Percentiles rank a stretch among this genome's conserved stretches.
Evolutionary conservation across 305 asterid genomes (phyloP).

Genomic region (Withania somnifera): DNA sequence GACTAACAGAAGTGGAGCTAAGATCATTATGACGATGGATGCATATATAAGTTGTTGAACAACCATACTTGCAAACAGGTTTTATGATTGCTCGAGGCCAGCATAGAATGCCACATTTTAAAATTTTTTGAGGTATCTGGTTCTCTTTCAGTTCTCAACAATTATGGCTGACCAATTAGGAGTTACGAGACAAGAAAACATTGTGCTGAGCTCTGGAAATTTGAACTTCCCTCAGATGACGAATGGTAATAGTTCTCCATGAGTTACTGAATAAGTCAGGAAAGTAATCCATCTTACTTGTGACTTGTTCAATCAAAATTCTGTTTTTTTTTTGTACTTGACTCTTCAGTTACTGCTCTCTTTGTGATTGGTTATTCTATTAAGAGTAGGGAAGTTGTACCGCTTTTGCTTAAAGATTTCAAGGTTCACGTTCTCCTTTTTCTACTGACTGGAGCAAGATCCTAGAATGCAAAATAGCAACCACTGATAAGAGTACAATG

Average conservation of each 20-base stretch:
- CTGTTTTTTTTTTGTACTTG: not conserved
- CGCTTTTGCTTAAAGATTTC: not conserved
- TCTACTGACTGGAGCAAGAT: too few relatives aligned
- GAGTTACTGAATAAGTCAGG: not conserved
- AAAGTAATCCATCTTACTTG: not conserved
- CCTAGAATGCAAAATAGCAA: too few relatives aligned
- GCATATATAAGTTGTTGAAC: not conserved
- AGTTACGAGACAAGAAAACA: too few relatives aligned
- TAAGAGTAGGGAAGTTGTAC: not conserved
- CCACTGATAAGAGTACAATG: not conserved
- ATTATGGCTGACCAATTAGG: not conserved
- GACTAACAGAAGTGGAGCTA: constrained; percentile 89
- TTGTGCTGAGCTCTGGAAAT: not conserved
- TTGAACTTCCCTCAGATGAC: not conserved
- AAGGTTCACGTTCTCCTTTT: too few relatives aligned
- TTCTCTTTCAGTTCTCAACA: not conserved
- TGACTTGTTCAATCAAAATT: not conserved
- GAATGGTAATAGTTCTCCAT: not conserved
- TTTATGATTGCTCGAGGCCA: not conserved
- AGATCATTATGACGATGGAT: not conserved
- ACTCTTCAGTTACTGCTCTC: not conserved
- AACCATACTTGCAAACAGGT: not conserved
- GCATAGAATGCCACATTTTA: not conserved
- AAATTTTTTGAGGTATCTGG: not conserved
- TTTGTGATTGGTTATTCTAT: not conserved